Evolutionary conservation across 495 filamentous ascomycete species (phyloP).

Genomic region (Penicillium parvum): DNA sequence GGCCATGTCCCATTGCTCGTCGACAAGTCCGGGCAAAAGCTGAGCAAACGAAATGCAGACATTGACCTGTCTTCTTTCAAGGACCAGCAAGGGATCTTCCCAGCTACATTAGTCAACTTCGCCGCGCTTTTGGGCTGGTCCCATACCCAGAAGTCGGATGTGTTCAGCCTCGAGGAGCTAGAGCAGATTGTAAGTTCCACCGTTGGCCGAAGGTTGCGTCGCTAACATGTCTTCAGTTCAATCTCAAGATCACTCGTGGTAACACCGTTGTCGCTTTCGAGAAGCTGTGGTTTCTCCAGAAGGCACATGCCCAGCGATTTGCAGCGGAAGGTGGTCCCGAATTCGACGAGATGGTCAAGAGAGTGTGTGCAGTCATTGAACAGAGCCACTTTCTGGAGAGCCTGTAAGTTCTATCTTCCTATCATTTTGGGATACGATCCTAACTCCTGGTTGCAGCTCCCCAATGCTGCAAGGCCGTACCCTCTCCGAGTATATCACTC

Average conservation of each 20-base stretch:
- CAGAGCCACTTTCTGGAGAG: slow-evolving; percentile 24
- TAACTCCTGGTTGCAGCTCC: slow-evolving; percentile 15
- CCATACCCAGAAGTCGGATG: slow-evolving; percentile 57
- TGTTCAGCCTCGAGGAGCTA: slow-evolving; percentile 67
- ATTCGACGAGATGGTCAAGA: slow-evolving; percentile 49
- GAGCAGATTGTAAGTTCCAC: slow-evolving; percentile 53
- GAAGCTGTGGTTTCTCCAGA: slow-evolving; percentile 80
- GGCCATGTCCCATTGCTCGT: slow-evolving; percentile 86
- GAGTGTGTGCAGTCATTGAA: slow-evolving; percentile 28
- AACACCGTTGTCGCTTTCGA: slow-evolving; percentile 79
- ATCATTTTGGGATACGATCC: neutral
- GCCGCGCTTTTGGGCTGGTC: slow-evolving; percentile 84
- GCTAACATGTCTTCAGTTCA: slow-evolving; percentile 51
- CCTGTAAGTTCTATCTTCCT: slow-evolving; percentile 24
- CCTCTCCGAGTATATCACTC: slow-evolving; percentile 36
- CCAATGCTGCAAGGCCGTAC: slow-evolving; percentile 30
- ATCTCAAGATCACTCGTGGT: slow-evolving; percentile 79
- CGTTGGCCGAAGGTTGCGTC: neutral
- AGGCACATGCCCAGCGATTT: slow-evolving; percentile 55
- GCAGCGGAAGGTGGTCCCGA: slow-evolving; percentile 28
- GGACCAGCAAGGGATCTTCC: slow-evolving; percentile 60
- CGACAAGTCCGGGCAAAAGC: slow-evolving; percentile 69
- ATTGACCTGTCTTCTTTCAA: slow-evolving; percentile 66
- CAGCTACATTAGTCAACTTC: slow-evolving; percentile 77
- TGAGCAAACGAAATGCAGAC: slow-evolving; percentile 80